phyloP scores from a whole-genome alignment of 805 yeast species.

The Barnettozyma salicaria region DNA sequence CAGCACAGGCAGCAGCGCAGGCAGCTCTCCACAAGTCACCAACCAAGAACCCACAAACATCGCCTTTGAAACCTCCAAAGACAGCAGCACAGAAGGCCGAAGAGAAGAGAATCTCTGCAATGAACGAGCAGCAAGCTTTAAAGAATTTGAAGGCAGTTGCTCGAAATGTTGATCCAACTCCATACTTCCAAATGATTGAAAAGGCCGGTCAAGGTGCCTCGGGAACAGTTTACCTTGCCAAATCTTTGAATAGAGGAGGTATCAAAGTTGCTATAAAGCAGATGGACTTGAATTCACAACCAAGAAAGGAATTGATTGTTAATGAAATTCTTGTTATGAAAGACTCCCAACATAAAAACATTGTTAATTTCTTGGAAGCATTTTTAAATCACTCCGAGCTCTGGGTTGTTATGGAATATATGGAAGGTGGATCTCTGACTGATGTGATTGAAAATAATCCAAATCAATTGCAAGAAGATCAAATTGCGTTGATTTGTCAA shows the following conservation, averaged over 20 bases:
- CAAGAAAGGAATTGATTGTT: conserved; percentile 89
- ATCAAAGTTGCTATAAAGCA: conserved; percentile 91
- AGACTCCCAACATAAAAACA: conserved; percentile 89
- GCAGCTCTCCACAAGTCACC: conserved; percentile 27
- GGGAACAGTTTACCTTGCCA: conserved; percentile 90
- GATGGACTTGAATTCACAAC: conserved; percentile 87
- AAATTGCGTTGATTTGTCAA: conserved; percentile 84
- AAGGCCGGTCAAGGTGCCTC: conserved; percentile 98
- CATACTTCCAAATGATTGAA: conserved; percentile 67
- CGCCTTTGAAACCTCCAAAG: conserved; percentile 17
- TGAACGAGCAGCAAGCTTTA: conserved; percentile 86
- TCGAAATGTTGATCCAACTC: conserved; percentile 78
- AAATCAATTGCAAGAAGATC: conserved; percentile 65
- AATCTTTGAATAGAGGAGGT: conserved; percentile 48
- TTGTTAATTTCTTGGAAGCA: conserved; percentile 91
- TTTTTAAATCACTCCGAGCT: conserved; percentile 73
- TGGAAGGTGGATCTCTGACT: conserved; percentile 98
- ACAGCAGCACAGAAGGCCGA: conserved; percentile 33
- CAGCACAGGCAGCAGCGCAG: conserved; percentile 33
- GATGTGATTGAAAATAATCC: conserved; percentile 91
- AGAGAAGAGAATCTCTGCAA: conserved; percentile 49
- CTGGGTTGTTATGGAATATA: conserved; percentile 99
- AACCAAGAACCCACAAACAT: conserved; percentile 6
- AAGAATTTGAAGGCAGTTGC: conserved; percentile 79
- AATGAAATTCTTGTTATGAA: conserved; percentile 96